Evolutionary conservation across 1,139 yeast genomes (phyloP), one percentile per base, ranked within the genome.

Genomic region (Scheffersomyces insectosa): DNA sequence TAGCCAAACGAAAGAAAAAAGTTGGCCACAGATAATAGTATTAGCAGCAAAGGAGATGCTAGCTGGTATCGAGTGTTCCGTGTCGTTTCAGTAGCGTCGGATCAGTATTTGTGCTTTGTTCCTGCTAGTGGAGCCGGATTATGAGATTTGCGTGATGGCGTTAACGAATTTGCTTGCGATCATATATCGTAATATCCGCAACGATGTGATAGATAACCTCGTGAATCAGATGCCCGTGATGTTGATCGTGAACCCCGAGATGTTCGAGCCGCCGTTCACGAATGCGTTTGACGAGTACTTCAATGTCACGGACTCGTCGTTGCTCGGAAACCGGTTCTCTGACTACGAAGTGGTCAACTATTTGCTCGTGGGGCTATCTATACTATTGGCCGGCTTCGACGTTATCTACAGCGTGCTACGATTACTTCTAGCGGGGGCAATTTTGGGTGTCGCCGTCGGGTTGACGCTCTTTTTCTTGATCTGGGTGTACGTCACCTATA

Each of bases 251-350:
- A 48, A 53, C 39, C 68, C 69, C 5, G 65, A 62, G 20, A 48
- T 54, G n/a, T 63, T 54, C 44, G 58, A 52, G 31, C 69, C 67
- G 3, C 70, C 70, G 9, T 65, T 65, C 38, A 59, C 58, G 12
- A 51, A 51, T 44, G 54, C 54, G 13, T 46, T 54, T 14, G 55
- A 59, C 29, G 48, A 48, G 15, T 49, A 35, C 28, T 54, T 45
- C 28, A 51, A 52, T 33, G 42, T 47, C 4, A 42, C 52, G 3
- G 37, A 46, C 23, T 48, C 49, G 1, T 37, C 46, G 9, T 37
- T 39, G 28, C 33, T 38, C 15, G 36, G 30, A 31, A 33, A 33
- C 34, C 42, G 43, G 15, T 45, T 42, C 36, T 42, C 46, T 4
- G 42, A 31, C 13, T 14, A 31, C 34, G 20, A 15, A 10, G 20